Evolutionary conservation across 495 filamentous ascomycete genomes (phyloP), one percentile per base, ranked within the genome.

Genomic region (Lasiosphaeria miniovina): DNA sequence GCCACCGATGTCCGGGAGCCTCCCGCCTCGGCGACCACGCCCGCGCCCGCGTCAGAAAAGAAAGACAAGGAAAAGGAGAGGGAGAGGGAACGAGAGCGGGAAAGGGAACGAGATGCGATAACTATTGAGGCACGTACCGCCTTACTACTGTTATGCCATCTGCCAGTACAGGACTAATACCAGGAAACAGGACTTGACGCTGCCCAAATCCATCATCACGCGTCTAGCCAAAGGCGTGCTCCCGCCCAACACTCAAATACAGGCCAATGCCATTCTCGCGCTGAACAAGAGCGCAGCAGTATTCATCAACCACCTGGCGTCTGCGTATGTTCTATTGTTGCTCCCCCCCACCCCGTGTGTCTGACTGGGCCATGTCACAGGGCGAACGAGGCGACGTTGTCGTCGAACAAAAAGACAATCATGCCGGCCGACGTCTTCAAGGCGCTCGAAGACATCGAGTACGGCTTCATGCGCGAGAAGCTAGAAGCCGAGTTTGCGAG

Each of bases 221-320:
- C 86, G 94, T 31, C 84, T 98, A 6, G 94, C 93, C 3, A 98
- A 98, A 80, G 88, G 91, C 58, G 91, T 96, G n/a, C 82, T 98
- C n/a, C 94, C 94, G 0, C 84, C 93, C 6, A 96, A 97, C 68
- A 96, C 94, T 1, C 89, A 91, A 61, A 90, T 98, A 54, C 90
- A 96, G 65, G 96, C 92, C 61, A 93, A 97, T 74, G 94, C 94
- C 4, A 82, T 96, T 41, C 69, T 94, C 34, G 94, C 95, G 0
- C 85, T 98, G 71, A 89, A 88, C 61, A 97, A 98, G 77, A 88
- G 89, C 57, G 91, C 93, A 4, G 96, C 91, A 3, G 91, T 98
- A 0, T 98, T 98, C 71, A 86, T 98, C 36, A 97, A 85, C 68
- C 93, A 96, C 71, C 75, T 98, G 34, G 88, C 90, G 46, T 84